Conservation (phyloP, 768 basidiomycete genomes). For the Fomitopsis pulvina region DNA sequence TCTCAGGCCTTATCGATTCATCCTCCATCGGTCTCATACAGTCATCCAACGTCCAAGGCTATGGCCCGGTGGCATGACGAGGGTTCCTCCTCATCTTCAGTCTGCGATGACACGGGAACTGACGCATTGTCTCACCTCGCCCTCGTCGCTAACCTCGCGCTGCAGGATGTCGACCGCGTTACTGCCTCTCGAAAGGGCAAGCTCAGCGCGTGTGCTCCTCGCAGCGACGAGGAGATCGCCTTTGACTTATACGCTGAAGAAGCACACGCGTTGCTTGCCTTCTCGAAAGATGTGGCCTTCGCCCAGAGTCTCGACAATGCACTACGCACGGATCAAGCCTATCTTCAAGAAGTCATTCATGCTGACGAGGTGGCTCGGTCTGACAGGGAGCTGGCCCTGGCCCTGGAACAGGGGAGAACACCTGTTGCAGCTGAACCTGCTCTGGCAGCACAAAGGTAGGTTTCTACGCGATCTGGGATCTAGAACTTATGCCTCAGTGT, state of each 20-base stretch:
- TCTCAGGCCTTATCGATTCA: too few relatives aligned
- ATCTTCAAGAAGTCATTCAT: conserved; percentile 14
- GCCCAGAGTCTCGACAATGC: conserved; percentile 20
- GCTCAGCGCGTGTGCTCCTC: not conserved
- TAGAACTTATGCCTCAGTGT: not conserved
- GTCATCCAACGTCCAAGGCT: not conserved
- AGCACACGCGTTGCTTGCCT: conserved; percentile 10
- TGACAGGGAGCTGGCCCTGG: conserved; percentile 14
- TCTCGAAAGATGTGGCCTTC: conserved; percentile 15
- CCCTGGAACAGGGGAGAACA: not conserved
- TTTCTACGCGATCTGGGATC: too few relatives aligned
- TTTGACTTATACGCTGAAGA: conserved; percentile 24
- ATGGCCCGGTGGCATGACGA: not conserved
- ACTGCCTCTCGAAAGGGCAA: conserved; percentile 13
- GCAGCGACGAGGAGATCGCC: conserved; percentile 23
- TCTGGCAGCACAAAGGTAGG: too few relatives aligned
- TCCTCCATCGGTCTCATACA: not conserved
- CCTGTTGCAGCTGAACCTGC: not conserved
- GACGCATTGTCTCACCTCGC: not conserved
- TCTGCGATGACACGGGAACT: not conserved
- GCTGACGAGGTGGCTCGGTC: conserved; percentile 12
- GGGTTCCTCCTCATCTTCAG: not conserved
- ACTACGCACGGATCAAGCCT: conserved; percentile 11
- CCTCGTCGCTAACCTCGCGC: not conserved
- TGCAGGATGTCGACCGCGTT: conserved; percentile 6